phyloP scores from a whole-genome alignment of 495 filamentous ascomycete species.

The Penicillium arizonense region DNA sequence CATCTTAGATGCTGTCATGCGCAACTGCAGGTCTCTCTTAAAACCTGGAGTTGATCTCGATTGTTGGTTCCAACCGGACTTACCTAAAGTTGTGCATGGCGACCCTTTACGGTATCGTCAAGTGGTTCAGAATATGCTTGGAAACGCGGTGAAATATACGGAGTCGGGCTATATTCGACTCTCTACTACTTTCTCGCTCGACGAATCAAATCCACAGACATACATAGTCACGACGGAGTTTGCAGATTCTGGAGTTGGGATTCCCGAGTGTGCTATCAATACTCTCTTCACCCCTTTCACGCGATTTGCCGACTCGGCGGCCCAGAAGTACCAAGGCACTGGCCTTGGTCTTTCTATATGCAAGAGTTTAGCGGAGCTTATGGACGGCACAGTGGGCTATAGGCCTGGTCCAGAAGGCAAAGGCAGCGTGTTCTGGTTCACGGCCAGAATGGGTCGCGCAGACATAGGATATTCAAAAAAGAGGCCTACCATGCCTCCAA shows the following conservation, averaged over 20 bases:
- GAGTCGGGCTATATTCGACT: constrained; percentile 62
- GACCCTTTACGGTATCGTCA: constrained; percentile 75
- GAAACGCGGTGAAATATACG: constrained; percentile 84
- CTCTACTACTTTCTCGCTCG: constrained; percentile 48
- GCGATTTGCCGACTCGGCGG: constrained; percentile 77
- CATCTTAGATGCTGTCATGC: constrained; percentile 48
- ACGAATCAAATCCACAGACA: constrained; percentile 7
- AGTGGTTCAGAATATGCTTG: constrained; percentile 75
- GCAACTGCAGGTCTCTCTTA: constrained; percentile 15
- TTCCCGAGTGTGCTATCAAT: constrained; percentile 65
- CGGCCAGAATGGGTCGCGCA: too few relatives aligned
- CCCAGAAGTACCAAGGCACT: constrained; percentile 70
- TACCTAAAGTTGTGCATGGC: constrained; percentile 42
- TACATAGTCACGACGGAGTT: too few relatives aligned
- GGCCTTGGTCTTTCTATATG: constrained; percentile 74
- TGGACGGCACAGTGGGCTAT: constrained; percentile 67
- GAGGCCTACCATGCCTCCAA: constrained; percentile 40
- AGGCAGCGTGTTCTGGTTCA: too few relatives aligned
- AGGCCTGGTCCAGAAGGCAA: too few relatives aligned
- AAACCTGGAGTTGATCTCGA: constrained; percentile 52
- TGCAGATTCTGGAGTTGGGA: constrained; percentile 76
- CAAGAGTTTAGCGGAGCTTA: constrained; percentile 71
- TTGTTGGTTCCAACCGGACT: constrained; percentile 46
- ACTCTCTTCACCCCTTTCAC: constrained; percentile 80
- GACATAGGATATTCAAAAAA: constrained; percentile 3